Evolutionary conservation across 2,329 filamentous ascomycete genomes (phyloP), one percentile per base, ranked within the genome.

Genomic region (Lasiodiplodia gonubiensis): DNA sequence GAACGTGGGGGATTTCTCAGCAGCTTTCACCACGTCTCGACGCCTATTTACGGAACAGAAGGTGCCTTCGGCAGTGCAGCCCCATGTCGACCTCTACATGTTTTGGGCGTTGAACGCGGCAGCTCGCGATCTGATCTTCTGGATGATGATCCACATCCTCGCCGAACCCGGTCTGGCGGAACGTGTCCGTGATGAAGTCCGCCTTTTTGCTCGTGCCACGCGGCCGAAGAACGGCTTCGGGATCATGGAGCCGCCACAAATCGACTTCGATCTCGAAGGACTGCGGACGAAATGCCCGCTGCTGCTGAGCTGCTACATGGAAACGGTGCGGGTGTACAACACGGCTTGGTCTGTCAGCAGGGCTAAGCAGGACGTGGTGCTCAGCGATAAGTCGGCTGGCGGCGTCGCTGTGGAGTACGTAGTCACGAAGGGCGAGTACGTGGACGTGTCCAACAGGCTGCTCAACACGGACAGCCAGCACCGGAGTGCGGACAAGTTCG

Each of bases 81-180:
- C 76, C 4, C 69, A 73, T 10, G 74, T 74, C 12, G 82, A 86
- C 67, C 72, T 84, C n/a, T 80, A 80, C n/a, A 72, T 87, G 7
- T 73, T 87, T 27, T 88, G 85, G 85, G 84, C 84, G 11, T 77
- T 85, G 72, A 83, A 86, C 69, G 82, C 82, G 14, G 39, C 46
- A 30, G 18, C 85, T 87, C 70, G 79, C 82, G 5, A 83, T 4
- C 74, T 87, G 14, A 72, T 79, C 14, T 80, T 80, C 64, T 80
- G 78, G 79, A 74, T 80, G 69, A 69, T 79, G 46, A 72, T 75
- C 49, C 74, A 74, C 33, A 77, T 80, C 55, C 78, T 78, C 30
- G 42, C 57, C 25, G 59, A 66, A 18, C 65, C 55, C 14, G 63
- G 52, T 12, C 46, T 68, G 69, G 79, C 21, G 70, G 72, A 72